Base-by-base conservation (phyloP, 2,329 filamentous ascomycete genomes). In the Lachnellula suecica region DNA sequence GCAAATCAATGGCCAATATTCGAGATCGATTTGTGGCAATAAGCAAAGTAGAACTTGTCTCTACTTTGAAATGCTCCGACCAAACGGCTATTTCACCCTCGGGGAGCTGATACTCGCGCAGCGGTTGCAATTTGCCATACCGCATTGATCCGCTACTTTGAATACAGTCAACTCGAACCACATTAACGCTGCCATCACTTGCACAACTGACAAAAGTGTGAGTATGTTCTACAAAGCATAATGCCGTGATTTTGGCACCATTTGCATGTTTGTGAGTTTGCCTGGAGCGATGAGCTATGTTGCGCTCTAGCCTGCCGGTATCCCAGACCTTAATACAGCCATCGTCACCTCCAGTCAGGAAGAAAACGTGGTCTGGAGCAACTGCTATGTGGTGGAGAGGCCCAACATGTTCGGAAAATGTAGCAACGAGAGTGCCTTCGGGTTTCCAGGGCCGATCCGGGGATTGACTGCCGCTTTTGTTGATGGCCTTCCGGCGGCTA, bases 241-340 rank as follows among this genome's bases (percentile, higher is more conserved):
- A 71, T 13, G 89, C 86, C 25, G 90, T 85, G 2, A 97, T 88
- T 53, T 83, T 87, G 0, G 85, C 81, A 2, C 85, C 87, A 1
- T 81, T 72, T 0, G 79, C 81, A 62, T 97, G 89, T 52, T 79
- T 85, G 71, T 97, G 88, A 0, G 89, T 95, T 66, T 95, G 89
- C 20, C 93, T 82, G 24, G 94, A 91, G 40, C 91, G 84, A 63
- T 96, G 88, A 0, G 89, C 88, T 45, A 97, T 84, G 66, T 97
- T 97, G 41, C 91, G 87, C 71, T 99, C 94, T 6, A 99, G 78
- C 22, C 94, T 82, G 23, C 85, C 85, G 23, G 91, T 88, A 71
- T 99, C 94, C 94, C 94, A 99, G 4, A 99, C 81, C 66, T 90
- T 96, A 51, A 97, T 89, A 6, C 82, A 84, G 2, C 94, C 90